phyloP scores from a whole-genome alignment of 345 rosid species.

The Hibiscus trionum region DNA sequence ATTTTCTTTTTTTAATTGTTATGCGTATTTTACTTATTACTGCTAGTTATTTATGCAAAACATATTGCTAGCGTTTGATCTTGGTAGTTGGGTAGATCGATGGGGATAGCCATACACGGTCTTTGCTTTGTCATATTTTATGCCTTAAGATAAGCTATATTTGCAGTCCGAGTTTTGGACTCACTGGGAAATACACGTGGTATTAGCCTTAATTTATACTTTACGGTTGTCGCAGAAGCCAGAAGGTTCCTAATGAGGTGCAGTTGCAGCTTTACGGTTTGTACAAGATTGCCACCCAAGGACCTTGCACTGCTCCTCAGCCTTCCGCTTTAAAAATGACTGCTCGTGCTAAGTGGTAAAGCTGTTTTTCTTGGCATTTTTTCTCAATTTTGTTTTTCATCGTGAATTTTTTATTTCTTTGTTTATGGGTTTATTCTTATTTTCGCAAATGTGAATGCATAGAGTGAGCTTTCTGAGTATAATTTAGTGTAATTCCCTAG shows the following conservation, averaged over 20 bases:
- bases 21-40: background rate
- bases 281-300: conserved; percentile 85
- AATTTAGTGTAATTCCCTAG: background rate
- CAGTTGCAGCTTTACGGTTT: conserved; percentile 77
- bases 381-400: background rate
- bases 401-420: background rate
- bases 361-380: conserved; percentile 2
- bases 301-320: conserved; percentile 75
- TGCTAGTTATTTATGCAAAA: background rate
- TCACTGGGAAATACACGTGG: too few relatives aligned
- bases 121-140: too few relatives aligned
- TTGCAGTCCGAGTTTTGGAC: too few relatives aligned
- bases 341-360: conserved; percentile 92
- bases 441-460: background rate
- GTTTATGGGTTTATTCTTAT: background rate
- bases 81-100: background rate
- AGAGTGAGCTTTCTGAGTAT: background rate
- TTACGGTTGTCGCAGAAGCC: conserved; percentile 44
- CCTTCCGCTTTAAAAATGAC: conserved; percentile 87
- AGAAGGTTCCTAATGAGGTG: conserved; percentile 49
- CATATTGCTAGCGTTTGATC: background rate
- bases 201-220: too few relatives aligned
- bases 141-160: too few relatives aligned
- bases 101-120: background rate
- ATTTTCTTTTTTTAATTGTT: too few relatives aligned